phyloP scores from a whole-genome alignment of 192 early-diverging fungal species.

The Coemansia aciculifera region DNA sequence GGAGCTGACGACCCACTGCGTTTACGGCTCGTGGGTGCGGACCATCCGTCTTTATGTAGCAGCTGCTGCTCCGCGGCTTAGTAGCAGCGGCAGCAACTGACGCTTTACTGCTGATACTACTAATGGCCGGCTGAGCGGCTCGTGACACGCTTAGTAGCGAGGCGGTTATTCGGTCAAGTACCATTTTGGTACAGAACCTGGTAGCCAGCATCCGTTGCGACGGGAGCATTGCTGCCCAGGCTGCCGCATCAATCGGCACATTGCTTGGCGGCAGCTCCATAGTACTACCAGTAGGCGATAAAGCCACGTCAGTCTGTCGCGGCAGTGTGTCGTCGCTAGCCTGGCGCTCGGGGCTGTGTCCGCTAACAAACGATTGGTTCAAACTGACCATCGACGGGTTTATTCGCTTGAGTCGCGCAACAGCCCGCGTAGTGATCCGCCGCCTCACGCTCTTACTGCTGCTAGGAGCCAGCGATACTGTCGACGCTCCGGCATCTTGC shows the following conservation, averaged over 20 bases:
- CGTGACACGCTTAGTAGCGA: not conserved
- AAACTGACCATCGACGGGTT: constrained; percentile 1
- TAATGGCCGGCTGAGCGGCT: not conserved
- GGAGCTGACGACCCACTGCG: not conserved
- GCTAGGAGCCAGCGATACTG: not conserved
- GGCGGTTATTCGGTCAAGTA: constrained; percentile 11
- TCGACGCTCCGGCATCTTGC: not conserved
- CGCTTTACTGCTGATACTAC: not conserved
- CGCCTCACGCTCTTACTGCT: not conserved
- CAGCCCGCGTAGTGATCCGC: constrained; percentile 10
- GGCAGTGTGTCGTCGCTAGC: not conserved
- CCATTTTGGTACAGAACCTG: constrained; percentile 25
- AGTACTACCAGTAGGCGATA: not conserved
- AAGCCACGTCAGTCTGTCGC: not conserved
- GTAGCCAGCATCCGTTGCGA: constrained; percentile 18
- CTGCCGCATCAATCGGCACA: constrained; percentile 24
- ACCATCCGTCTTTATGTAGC: not conserved
- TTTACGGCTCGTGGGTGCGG: too few species aligned
- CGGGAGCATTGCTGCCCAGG: constrained; percentile 21
- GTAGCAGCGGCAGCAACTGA: too few species aligned
- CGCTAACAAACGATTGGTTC: not conserved
- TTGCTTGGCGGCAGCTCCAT: constrained; percentile 11
- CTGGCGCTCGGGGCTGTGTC: not conserved
- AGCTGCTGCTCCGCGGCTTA: not conserved
- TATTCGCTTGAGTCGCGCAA: not conserved